Percentiles rank a stretch among this genome's conserved stretches.
These are phyloP conservation scores for Ottelia alismoides DNA, from an alignment of 106 monocot genomes.

Conservation along the genomic window DNA sequence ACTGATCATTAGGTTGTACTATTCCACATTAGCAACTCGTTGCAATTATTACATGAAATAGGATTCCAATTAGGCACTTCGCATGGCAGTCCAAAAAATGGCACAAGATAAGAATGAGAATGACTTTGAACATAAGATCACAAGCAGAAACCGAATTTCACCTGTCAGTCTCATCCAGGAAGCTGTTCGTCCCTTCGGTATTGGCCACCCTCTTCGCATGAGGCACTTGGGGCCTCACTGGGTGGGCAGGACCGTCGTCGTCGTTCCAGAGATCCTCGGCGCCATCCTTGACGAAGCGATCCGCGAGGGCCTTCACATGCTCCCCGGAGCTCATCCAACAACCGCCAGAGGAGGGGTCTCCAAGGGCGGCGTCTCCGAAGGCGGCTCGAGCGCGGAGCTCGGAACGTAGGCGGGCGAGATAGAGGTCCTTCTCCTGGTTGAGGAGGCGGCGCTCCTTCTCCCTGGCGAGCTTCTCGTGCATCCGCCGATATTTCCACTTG, in stretches of 20 bases:
- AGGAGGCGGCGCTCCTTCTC: slow-evolving; percentile 62
- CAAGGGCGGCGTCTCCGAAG: background rate
- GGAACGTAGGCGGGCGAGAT: slow-evolving; percentile 60
- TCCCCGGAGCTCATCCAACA: slow-evolving; percentile 40
- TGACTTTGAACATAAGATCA: too few species aligned
- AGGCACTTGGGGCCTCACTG: background rate
- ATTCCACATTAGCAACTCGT: too few species aligned
- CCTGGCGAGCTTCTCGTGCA: slow-evolving; percentile 90
- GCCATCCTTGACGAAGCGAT: slow-evolving; percentile 64
- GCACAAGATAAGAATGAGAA: too few species aligned
- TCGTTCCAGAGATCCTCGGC: slow-evolving; percentile 94
- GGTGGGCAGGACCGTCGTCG: slow-evolving; percentile 43
- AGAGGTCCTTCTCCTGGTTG: slow-evolving; percentile 66
- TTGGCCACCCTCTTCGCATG: too few species aligned
- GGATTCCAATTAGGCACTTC: too few species aligned
- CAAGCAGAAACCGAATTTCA: too few species aligned
- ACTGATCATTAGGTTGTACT: too few species aligned
- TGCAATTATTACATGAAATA: too few species aligned
- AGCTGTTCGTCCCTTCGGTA: too few species aligned
- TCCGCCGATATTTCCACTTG: too few species aligned
- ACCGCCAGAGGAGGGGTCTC: background rate
- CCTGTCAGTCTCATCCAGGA: too few species aligned
- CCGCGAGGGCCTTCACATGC: slow-evolving; percentile 61
- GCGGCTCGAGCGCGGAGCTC: slow-evolving; percentile 39
- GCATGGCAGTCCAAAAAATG: too few species aligned